A percentile compares a stretch with the other conserved stretches of the same genome.
phyloP scores from a whole-genome alignment of 805 yeast genomes.

The Teunomyces pallodes region DNA sequence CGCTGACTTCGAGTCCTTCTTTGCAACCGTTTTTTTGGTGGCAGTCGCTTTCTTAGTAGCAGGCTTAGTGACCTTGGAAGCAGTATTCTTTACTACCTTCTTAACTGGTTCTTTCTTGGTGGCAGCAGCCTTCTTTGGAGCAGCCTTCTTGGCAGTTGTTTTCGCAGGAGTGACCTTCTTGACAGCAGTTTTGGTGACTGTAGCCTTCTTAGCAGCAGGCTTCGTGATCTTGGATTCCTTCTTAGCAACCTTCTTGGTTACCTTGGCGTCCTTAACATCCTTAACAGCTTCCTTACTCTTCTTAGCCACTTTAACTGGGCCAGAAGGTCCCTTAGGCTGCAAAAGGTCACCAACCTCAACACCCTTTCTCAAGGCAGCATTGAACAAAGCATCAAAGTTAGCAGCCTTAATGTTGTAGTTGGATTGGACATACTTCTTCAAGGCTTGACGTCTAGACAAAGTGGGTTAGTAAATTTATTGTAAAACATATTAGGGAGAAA shows the following conservation, averaged over 20 bases:
- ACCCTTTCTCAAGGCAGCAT: conserved; percentile 75
- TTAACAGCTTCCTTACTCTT: conserved; percentile 20
- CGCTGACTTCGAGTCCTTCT: conserved; percentile 1
- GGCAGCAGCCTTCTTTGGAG: conserved; percentile 8
- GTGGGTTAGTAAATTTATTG: conserved; percentile 14
- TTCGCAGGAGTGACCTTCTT: conserved; percentile 10
- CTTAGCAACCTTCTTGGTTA: conserved; percentile 23
- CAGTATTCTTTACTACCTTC: conserved; percentile 6
- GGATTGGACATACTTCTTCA: conserved; percentile 76
- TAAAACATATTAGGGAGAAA: conserved; percentile 1
- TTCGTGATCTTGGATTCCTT: conserved; percentile 9
- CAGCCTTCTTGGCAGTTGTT: conserved; percentile 17
- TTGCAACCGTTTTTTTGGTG: conserved; percentile 2
- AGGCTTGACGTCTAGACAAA: conserved; percentile 71
- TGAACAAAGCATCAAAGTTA: conserved; percentile 74
- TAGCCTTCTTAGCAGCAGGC: conserved; percentile 11
- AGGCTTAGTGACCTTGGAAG: conserved; percentile 11
- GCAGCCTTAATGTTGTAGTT: conserved; percentile 56
- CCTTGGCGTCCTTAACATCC: conserved; percentile 23
- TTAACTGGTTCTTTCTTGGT: conserved; percentile 11
- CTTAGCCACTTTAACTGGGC: conserved; percentile 71
- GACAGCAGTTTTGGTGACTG: conserved; percentile 8
- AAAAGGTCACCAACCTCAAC: conserved; percentile 71
- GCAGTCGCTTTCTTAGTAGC: conserved; percentile 8
- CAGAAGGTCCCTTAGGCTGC: conserved; percentile 90